Evolutionary conservation across 768 basidiomycete genomes (phyloP).

Genomic region (Dendrothele bispora): DNA sequence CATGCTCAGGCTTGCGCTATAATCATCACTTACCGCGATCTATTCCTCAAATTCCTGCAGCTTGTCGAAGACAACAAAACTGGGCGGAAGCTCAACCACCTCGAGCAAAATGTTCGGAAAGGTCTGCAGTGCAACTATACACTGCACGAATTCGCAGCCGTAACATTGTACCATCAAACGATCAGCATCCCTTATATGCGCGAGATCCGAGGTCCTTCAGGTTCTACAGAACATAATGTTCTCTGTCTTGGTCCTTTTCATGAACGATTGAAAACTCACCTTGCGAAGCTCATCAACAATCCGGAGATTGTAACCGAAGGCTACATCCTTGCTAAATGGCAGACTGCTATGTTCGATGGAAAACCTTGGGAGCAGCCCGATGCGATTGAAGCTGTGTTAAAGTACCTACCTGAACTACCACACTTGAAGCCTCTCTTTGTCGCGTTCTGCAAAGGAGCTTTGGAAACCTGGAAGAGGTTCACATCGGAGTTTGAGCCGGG

Average conservation of each 20-base stretch:
- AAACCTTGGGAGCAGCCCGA: slow-evolving; percentile 12
- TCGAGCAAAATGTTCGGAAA: slow-evolving; percentile 20
- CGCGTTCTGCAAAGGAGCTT: slow-evolving; percentile 4
- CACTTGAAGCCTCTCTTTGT: slow-evolving; percentile 5
- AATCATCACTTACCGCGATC: slow-evolving; percentile 13
- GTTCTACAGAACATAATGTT: slow-evolving; percentile 15
- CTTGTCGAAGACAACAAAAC: slow-evolving; percentile 19
- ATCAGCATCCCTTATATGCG: slow-evolving; percentile 21
- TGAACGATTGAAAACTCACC: slow-evolving; percentile 4
- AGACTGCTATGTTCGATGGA: slow-evolving; percentile 5
- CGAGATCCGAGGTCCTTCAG: slow-evolving; percentile 6
- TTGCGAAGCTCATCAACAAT: slow-evolving; percentile 7
- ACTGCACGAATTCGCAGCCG: slow-evolving; percentile 12
- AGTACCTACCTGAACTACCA: not conserved
- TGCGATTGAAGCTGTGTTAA: slow-evolving; percentile 7
- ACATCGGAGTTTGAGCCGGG: too few relatives aligned
- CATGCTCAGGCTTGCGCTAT: slow-evolving; percentile 15
- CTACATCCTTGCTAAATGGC: not conserved
- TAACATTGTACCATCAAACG: slow-evolving; percentile 11
- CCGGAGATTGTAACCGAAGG: slow-evolving; percentile 6
- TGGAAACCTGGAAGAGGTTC: slow-evolving; percentile 2
- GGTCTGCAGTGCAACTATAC: slow-evolving; percentile 14
- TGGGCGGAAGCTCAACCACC: slow-evolving; percentile 13
- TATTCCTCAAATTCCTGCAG: slow-evolving; percentile 17
- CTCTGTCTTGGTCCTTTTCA: slow-evolving; percentile 16